Conservation (phyloP, 306 rosid species). For the Cicer cuneatum region DNA sequence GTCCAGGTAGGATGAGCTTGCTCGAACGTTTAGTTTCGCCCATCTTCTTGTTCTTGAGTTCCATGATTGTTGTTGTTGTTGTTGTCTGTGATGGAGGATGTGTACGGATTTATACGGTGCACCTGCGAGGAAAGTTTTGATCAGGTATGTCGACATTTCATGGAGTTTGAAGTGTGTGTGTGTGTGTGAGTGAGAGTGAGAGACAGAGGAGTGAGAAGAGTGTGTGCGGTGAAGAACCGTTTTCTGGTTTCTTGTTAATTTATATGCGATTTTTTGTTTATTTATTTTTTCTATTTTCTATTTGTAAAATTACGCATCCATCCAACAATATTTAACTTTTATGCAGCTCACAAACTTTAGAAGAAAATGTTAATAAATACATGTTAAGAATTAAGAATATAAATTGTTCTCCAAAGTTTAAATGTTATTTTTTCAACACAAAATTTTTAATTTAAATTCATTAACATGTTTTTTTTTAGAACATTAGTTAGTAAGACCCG, state of each 20-base stretch:
- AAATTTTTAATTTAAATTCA: too few relatives aligned
- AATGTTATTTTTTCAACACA: too few relatives aligned
- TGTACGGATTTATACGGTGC: conserved; percentile 37
- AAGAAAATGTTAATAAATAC: too few relatives aligned
- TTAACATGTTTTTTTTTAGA: too few relatives aligned
- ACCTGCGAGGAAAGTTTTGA: conserved; percentile 39
- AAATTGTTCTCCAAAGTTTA: too few relatives aligned
- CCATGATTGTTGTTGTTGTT: background rate
- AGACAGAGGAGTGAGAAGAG: background rate
- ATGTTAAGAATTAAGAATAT: too few relatives aligned
- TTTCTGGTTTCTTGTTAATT: background rate
- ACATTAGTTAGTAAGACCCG: too few relatives aligned
- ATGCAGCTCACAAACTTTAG: too few relatives aligned
- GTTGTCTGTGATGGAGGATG: background rate
- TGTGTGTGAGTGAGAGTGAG: background rate
- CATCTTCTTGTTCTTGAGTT: conserved; percentile 33
- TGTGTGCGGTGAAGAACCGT: conserved; percentile 13
- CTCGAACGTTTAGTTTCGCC: conserved; percentile 42
- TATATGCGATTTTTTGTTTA: background rate
- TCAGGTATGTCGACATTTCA: conserved; percentile 59
- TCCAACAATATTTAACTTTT: too few relatives aligned
- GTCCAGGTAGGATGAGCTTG: conserved; percentile 60
- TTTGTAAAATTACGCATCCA: too few relatives aligned
- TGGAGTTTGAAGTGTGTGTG: background rate
- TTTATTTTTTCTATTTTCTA: background rate